Evolutionary conservation across 2,329 filamentous ascomycete species (phyloP), one percentile per base, ranked within the genome.

Genomic region (Calonectria hongkongensis): DNA sequence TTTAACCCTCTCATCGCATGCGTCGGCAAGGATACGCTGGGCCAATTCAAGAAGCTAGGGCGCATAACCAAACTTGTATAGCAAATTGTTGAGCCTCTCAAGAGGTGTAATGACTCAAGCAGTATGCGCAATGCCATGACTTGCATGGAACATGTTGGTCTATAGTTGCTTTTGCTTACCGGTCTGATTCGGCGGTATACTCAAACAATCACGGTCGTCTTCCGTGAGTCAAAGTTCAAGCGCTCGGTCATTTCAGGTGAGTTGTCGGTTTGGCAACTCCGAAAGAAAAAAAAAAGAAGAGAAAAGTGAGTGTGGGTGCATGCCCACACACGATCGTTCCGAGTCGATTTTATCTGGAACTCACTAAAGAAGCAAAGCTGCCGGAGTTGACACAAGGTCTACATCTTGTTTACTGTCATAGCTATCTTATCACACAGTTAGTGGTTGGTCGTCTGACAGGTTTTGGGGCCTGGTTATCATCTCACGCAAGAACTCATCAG

Each of bases 21-120:
- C 58, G 41, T 73, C n/a, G 51, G 39, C 71, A 66, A 74, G 63
- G 64, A 45, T 69, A 66, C 54, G 71, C 15, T 54, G 41, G 21
- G 72, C 68, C 69, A 50, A 73, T 70, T 63, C 73, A 74, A 45
- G 66, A 65, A 68, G 68, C 78, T 73, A 28, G 41, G 62, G 48
- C 63, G 72, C 48, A 51, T 69, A 64, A 75, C 33, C 33, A 12
- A 36, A 36, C 33, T 12, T 36, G 33, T 9, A 12, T 3, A 13
- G 33, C 72, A 70, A 66, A 68, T 58, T 25, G 70, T 64, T 68
- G 64, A 62, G 64, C 10, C 67, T 33, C 68, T 56, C 25, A 41
- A 56, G 64, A 68, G 64, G 54, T 54, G 50, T 71, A 45, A 51
- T 45, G 25, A 66, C 28, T 73, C 47, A 41, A 64, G 65, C 62